Evolutionary conservation across 164 flowering plant genomes (phyloP).

Genomic region (Amborella trichopoda): DNA sequence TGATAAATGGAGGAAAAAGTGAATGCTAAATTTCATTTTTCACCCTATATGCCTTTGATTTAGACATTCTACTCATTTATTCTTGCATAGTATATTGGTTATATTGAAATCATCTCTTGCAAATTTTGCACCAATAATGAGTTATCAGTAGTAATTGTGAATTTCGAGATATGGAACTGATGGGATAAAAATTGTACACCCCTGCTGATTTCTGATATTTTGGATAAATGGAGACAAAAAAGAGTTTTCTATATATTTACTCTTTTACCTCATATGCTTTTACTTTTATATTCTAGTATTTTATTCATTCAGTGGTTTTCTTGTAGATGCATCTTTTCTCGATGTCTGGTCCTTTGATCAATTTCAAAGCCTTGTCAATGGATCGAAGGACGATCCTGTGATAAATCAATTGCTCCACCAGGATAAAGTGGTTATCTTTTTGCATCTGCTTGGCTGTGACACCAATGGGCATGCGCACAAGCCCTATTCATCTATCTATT

Average conservation of each 20-base stretch:
- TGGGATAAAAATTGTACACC: no score
- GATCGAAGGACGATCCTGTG: conserved; percentile 52
- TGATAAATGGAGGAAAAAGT: no score
- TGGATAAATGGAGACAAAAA: not conserved
- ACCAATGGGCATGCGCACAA: conserved; percentile 98
- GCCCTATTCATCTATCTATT: conserved; percentile 84
- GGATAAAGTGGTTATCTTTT: conserved; percentile 68
- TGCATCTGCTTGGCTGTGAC: conserved; percentile 94
- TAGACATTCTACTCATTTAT: no score
- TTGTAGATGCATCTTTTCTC: conserved; percentile 97
- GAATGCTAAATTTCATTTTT: no score
- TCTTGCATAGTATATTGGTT: no score
- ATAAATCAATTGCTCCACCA: conserved; percentile 62
- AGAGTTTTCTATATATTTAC: not conserved
- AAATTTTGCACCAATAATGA: no score
- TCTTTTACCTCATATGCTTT: not conserved
- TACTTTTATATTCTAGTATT: conserved; percentile 2
- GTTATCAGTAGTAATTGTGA: no score
- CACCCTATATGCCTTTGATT: no score
- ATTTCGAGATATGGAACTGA: no score
- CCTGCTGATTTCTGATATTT: not conserved
- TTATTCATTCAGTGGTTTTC: conserved; percentile 21
- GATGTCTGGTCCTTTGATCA: conserved; percentile 99
- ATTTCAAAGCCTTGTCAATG: conserved; percentile 70
- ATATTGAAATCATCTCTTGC: no score